These are phyloP conservation scores for Crithidia expoeki DNA, from an alignment of 208 protist species.

Conservation along the genomic window DNA sequence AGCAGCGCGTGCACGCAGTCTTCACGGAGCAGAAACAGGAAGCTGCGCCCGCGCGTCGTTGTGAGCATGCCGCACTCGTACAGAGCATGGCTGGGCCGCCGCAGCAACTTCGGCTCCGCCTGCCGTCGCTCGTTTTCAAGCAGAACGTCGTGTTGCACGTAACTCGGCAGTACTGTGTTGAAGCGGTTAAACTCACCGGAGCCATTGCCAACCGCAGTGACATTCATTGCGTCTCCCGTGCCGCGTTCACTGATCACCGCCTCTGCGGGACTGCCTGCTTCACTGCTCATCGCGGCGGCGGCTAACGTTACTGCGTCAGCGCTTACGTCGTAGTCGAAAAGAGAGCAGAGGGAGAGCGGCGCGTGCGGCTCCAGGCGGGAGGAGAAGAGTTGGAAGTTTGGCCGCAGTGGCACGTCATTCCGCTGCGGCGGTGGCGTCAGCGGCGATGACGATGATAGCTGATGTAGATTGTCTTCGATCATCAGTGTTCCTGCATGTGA, in stretches of 20 bases:
- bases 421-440: constrained; percentile 3
- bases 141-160: constrained; percentile 39
- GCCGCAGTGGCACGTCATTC: constrained; percentile 31
- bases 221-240: too few relatives aligned
- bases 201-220: too few relatives aligned
- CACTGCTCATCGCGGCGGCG: not conserved
- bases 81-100: constrained; percentile 39
- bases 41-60: constrained; percentile 44
- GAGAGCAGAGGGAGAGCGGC: constrained; percentile 32
- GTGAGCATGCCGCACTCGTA: constrained; percentile 48
- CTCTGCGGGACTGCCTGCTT: too few relatives aligned
- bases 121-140: constrained; percentile 34
- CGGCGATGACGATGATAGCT: not conserved
- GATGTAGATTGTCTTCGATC: not conserved
- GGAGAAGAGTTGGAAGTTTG: constrained; percentile 45
- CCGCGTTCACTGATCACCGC: too few relatives aligned
- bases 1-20: constrained; percentile 43
- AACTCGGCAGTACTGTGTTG: constrained; percentile 17
- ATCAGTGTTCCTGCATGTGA: not conserved
- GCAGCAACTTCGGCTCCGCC: constrained; percentile 27
- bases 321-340: constrained; percentile 35
- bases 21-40: constrained; percentile 45
- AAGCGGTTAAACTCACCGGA: not conserved
- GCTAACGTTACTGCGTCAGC: constrained; percentile 2
- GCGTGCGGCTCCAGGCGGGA: constrained; percentile 44